A percentile compares a stretch with the other conserved stretches of the same genome.
phyloP scores from a whole-genome alignment of 345 rosid genomes.

The Xanthoceras sorbifolium region DNA sequence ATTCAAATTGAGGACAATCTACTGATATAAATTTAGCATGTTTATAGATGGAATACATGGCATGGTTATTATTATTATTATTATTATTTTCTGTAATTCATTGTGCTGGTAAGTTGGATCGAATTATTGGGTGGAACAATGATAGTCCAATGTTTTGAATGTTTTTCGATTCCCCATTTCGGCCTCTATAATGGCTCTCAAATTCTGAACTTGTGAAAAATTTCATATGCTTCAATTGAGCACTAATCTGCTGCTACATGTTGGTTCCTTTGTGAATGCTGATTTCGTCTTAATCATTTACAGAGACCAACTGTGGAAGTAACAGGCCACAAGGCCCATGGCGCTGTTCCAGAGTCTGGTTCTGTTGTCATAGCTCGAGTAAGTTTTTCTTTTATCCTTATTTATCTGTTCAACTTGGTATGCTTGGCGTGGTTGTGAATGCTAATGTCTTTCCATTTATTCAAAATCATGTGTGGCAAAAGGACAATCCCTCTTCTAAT shows the following conservation, averaged over 20 bases:
- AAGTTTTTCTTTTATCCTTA: conserved; percentile 27
- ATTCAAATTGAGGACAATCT: background rate
- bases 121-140: too few relatives aligned
- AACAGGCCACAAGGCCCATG: conserved; percentile 79
- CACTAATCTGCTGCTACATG: background rate
- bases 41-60: background rate
- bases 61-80: background rate
- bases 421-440: background rate
- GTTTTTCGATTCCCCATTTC: background rate
- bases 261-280: background rate
- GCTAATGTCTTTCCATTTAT: background rate
- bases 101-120: too few relatives aligned
- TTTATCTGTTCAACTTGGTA: background rate
- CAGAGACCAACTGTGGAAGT: conserved; percentile 86
- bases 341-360: conserved; percentile 81
- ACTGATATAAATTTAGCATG: too few relatives aligned
- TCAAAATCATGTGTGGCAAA: background rate
- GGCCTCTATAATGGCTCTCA: background rate
- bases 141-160: background rate
- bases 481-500: background rate
- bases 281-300: background rate
- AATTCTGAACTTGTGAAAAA: background rate
- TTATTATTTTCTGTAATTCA: too few relatives aligned
- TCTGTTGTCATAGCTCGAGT: conserved; percentile 82
- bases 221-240: background rate